Percentiles rank a stretch among this genome's conserved stretches.
Conservation (phyloP, 768 basidiomycete species). For the Tylopilus rubrobrunneus region DNA sequence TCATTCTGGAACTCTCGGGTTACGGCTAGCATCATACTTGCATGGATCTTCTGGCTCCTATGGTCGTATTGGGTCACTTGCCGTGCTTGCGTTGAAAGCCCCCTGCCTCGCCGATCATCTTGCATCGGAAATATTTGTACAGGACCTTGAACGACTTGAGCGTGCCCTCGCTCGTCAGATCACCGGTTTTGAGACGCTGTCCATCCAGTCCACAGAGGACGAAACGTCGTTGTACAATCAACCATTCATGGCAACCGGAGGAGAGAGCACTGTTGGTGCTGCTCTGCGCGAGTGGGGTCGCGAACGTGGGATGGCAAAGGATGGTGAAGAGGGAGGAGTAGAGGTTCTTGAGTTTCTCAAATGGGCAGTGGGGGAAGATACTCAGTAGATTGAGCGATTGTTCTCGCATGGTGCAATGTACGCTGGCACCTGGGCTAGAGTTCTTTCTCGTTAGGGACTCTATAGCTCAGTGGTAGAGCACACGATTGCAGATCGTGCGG, state of each 20-base stretch:
- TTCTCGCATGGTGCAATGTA: not conserved
- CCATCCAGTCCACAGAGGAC: conserved; percentile 41
- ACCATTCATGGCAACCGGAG: conserved; percentile 72
- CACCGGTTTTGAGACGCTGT: conserved; percentile 71
- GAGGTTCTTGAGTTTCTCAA: conserved; percentile 51
- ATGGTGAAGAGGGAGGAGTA: conserved; percentile 30
- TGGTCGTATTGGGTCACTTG: conserved; percentile 59
- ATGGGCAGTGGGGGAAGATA: conserved; percentile 58
- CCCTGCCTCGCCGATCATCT: conserved; percentile 42
- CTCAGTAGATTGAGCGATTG: not conserved
- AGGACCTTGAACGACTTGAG: conserved; percentile 61
- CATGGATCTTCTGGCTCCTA: conserved; percentile 55
- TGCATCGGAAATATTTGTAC: conserved; percentile 44
- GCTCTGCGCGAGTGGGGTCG: conserved; percentile 52
- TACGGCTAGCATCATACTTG: conserved; percentile 52
- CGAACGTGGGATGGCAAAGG: conserved; percentile 40
- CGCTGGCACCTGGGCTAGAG: not conserved
- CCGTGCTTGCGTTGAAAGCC: conserved; percentile 51
- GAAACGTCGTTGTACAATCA: conserved; percentile 64
- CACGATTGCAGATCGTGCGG: conserved; percentile 57
- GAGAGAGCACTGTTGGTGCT: conserved; percentile 35
- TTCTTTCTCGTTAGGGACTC: conserved; percentile 10
- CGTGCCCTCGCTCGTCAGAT: conserved; percentile 82
- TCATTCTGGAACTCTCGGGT: conserved; percentile 34
- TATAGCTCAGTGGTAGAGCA: conserved; percentile 52